A percentile compares a stretch with the other conserved stretches of the same genome.
Conservation (phyloP, 176 grass and related monocot species). For the Musa troglodytarum region DNA sequence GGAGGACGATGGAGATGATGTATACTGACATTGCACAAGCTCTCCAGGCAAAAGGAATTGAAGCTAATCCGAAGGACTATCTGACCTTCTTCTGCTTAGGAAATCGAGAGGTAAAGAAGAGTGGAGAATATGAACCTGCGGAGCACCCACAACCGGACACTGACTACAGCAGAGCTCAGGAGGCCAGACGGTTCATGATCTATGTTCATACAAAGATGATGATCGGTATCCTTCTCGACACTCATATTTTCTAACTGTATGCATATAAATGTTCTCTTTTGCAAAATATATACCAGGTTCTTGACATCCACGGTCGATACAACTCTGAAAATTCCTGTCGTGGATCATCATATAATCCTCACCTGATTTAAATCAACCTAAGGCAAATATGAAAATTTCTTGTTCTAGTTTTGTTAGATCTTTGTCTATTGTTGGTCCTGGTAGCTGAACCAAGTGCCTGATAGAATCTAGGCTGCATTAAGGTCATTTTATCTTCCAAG, state of each 20-base stretch:
- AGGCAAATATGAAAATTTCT: too few species aligned
- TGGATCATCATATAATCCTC: too few species aligned
- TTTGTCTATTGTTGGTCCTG: too few species aligned
- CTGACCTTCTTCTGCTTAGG: slow-evolving; percentile 69
- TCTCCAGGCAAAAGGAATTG: slow-evolving; percentile 27
- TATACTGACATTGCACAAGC: slow-evolving; percentile 38
- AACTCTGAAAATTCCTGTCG: too few species aligned
- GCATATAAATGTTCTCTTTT: not conserved
- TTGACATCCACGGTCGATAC: too few species aligned
- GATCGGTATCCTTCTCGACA: not conserved
- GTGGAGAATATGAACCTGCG: slow-evolving; percentile 68
- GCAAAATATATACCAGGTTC: too few species aligned
- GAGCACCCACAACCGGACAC: slow-evolving; percentile 36
- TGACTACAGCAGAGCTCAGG: slow-evolving; percentile 42
- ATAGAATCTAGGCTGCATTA: too few species aligned
- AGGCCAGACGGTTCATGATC: slow-evolving; percentile 59
- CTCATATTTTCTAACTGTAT: not conserved
- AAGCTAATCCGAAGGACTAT: slow-evolving; percentile 39
- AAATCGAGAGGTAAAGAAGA: slow-evolving; percentile 71
- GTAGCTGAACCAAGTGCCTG: too few species aligned
- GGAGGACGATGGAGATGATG: slow-evolving; percentile 75
- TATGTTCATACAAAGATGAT: slow-evolving; percentile 65
- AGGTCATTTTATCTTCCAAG: too few species aligned
- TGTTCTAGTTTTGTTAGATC: too few species aligned
- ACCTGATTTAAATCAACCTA: too few species aligned